These are phyloP conservation scores for Dothideomycetidae sp. DNA, from an alignment of 2,329 filamentous ascomycete species.

Conservation along the genomic window DNA sequence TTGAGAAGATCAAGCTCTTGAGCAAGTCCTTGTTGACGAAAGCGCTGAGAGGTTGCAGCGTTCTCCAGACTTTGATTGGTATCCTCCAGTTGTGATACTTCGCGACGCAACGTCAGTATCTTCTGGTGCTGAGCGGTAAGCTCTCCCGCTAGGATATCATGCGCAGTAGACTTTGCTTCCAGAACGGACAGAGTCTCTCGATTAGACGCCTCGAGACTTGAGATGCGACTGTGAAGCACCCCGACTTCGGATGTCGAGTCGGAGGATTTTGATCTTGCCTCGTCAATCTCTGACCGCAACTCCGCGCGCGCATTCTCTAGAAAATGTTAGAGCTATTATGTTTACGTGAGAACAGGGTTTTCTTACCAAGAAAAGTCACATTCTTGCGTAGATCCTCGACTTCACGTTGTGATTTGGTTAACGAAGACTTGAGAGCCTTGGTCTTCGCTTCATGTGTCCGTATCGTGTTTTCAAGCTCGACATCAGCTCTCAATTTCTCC, in stretches of 20 bases:
- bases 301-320: slow-evolving; percentile 61
- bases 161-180: slow-evolving; percentile 75
- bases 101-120: slow-evolving; percentile 66
- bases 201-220: slow-evolving; percentile 79
- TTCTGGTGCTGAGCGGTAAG: slow-evolving; percentile 81
- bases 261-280: slow-evolving; percentile 59
- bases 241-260: slow-evolving; percentile 61
- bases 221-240: slow-evolving; percentile 66
- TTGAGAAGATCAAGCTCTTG: slow-evolving; percentile 82
- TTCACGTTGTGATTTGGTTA: slow-evolving; percentile 73
- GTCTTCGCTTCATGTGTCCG: slow-evolving; percentile 70
- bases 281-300: slow-evolving; percentile 68
- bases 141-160: slow-evolving; percentile 75
- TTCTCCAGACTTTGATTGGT: slow-evolving; percentile 70
- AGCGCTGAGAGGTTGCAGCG: slow-evolving; percentile 66
- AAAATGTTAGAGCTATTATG: slow-evolving; percentile 5
- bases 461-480: slow-evolving; percentile 84
- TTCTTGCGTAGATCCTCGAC: slow-evolving; percentile 68
- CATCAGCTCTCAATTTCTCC: slow-evolving; percentile 77
- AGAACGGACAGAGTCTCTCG: slow-evolving; percentile 79
- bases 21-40: slow-evolving; percentile 76
- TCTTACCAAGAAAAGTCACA: slow-evolving; percentile 64
- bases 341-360: no score
- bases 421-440: slow-evolving; percentile 64
- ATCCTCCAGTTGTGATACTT: slow-evolving; percentile 70